Conservation (phyloP, 1,139 yeast genomes). For the Protomyces inouyei region DNA sequence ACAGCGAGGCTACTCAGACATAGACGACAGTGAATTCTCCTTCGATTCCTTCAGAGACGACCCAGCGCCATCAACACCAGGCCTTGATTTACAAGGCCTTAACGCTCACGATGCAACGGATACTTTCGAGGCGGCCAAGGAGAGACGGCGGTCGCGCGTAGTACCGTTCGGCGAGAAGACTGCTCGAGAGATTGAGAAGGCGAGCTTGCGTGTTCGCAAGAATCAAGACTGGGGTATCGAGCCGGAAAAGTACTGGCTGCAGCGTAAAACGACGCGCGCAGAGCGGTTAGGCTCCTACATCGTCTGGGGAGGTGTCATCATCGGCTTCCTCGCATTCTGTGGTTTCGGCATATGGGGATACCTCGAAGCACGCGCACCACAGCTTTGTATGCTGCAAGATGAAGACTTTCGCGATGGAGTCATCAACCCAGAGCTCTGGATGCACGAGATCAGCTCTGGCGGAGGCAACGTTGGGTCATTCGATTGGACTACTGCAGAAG, state of each 20-base stretch:
- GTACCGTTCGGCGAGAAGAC: conserved; percentile 4
- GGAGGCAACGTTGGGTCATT: conserved; percentile 31
- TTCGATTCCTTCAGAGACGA: neutral
- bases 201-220: conserved; percentile 4
- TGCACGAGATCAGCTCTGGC: conserved; percentile 30
- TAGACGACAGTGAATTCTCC: neutral
- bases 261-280: neutral
- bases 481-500: conserved; percentile 30
- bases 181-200: conserved; percentile 21
- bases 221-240: conserved; percentile 18
- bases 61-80: neutral
- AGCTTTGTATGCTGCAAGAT: conserved; percentile 27
- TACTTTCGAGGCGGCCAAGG: neutral
- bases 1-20: neutral
- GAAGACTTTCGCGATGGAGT: conserved; percentile 29
- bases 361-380: conserved; percentile 7
- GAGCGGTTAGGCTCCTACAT: conserved; percentile 12
- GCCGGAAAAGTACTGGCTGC: conserved; percentile 18
- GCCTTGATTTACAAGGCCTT: neutral
- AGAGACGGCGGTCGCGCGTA: neutral
- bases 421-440: conserved; percentile 27
- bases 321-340: conserved; percentile 2
- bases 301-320: conserved; percentile 6
- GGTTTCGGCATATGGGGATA: conserved; percentile 15
- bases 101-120: neutral